A percentile compares a stretch with the other conserved stretches of the same genome.
These are phyloP conservation scores for Noccaea bulbosa DNA, from an alignment of 345 rosid genomes.

Conservation along the genomic window DNA sequence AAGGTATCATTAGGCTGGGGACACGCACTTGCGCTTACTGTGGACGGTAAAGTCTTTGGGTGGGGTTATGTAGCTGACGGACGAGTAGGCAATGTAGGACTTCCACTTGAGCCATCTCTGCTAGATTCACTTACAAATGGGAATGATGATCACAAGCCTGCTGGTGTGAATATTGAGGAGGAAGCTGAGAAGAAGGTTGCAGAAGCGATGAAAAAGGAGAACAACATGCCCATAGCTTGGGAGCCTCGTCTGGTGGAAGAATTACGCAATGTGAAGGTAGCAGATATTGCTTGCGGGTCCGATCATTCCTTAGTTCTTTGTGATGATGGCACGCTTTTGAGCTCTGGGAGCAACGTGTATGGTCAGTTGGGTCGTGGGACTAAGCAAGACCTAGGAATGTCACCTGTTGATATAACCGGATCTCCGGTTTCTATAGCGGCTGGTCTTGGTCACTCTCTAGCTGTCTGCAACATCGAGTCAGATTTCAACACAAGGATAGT, in stretches of 20 bases:
- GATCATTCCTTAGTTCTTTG: conserved; percentile 88
- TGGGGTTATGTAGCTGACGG: conserved; percentile 98
- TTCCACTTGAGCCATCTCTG: conserved; percentile 52
- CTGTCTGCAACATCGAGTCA: conserved; percentile 52
- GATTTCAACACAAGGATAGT: conserved; percentile 44
- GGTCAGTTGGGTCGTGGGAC: conserved; percentile 80
- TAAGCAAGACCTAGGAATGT: conserved; percentile 59
- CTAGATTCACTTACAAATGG: conserved; percentile 52
- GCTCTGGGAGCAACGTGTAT: conserved; percentile 80
- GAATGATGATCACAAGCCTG: conserved; percentile 20
- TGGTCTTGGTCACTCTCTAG: conserved; percentile 94
- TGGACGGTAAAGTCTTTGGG: conserved; percentile 75
- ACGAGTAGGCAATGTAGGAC: conserved; percentile 66
- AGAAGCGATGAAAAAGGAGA: conserved; percentile 80
- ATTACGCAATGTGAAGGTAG: conserved; percentile 51
- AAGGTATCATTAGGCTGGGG: conserved; percentile 98
- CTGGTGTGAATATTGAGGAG: conserved; percentile 47
- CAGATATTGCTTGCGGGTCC: conserved; percentile 77
- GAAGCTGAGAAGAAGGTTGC: conserved; percentile 65
- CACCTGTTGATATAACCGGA: conserved; percentile 55
- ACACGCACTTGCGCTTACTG: conserved; percentile 74
- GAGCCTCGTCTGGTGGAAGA: conserved; percentile 77
- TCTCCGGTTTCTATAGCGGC: conserved; percentile 56
- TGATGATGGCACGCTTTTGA: conserved; percentile 62
- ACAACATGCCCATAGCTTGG: conserved; percentile 83